Conservation (phyloP, 768 basidiomycete genomes). For the Mycena latifolia region DNA sequence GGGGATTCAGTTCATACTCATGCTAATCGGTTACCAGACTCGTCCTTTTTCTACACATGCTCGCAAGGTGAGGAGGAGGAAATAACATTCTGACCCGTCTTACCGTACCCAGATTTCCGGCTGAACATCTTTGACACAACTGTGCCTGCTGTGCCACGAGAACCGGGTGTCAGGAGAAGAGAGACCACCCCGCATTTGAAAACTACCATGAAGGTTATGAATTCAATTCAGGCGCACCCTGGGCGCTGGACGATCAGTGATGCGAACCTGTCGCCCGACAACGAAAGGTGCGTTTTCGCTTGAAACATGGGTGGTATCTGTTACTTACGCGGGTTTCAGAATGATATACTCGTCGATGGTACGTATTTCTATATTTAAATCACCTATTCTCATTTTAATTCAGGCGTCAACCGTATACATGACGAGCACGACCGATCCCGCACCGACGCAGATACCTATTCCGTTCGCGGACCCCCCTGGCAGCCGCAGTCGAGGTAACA, state of each 20-base stretch:
- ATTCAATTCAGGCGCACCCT: slow-evolving; percentile 80
- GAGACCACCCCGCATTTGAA: slow-evolving; percentile 43
- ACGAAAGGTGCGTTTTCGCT: slow-evolving; percentile 70
- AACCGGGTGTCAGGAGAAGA: slow-evolving; percentile 29
- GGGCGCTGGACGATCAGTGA: slow-evolving; percentile 97
- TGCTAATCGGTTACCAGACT: slow-evolving; percentile 60
- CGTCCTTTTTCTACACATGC: slow-evolving; percentile 95
- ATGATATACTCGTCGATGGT: slow-evolving; percentile 96
- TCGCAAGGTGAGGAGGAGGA: slow-evolving; percentile 67
- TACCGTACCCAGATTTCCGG: slow-evolving; percentile 75
- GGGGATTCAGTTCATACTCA: not conserved
- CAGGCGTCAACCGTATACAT: slow-evolving; percentile 82
- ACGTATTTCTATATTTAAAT: slow-evolving; percentile 37
- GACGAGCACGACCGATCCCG: slow-evolving; percentile 77
- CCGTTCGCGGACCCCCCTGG: slow-evolving; percentile 61
- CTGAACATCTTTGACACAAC: slow-evolving; percentile 90
- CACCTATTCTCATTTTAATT: slow-evolving; percentile 18
- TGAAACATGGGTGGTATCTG: not conserved
- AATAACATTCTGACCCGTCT: slow-evolving; percentile 2
- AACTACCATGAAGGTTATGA: slow-evolving; percentile 60
- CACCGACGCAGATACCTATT: slow-evolving; percentile 72
- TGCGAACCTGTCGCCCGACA: slow-evolving; percentile 90
- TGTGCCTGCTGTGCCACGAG: slow-evolving; percentile 52
- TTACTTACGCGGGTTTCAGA: slow-evolving; percentile 51
- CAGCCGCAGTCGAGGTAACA: slow-evolving; percentile 38